Conservation (phyloP, 352 stramenopile species). For the Aphanomyces astaci region DNA sequence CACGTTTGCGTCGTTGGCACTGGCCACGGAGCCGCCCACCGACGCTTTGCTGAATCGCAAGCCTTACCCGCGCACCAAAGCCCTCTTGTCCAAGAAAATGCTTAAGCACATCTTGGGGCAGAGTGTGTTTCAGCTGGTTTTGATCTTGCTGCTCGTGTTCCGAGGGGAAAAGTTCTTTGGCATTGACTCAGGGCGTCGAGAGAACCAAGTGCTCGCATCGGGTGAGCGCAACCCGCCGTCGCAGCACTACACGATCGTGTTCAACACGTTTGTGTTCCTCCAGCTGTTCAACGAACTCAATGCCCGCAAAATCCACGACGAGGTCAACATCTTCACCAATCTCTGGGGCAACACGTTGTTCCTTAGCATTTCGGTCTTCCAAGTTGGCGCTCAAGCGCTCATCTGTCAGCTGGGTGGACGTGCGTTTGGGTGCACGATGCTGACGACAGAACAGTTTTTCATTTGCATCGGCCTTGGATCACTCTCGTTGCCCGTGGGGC, state of each 20-base stretch:
- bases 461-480: slow-evolving; percentile 54
- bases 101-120: slow-evolving; percentile 91
- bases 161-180: slow-evolving; percentile 44
- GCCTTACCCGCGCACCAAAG: slow-evolving; percentile 84
- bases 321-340: slow-evolving; percentile 91
- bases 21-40: too few relatives aligned
- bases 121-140: slow-evolving; percentile 81
- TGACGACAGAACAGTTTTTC: slow-evolving; percentile 42
- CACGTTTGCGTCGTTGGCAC: too few relatives aligned
- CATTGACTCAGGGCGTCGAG: slow-evolving; percentile 34
- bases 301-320: slow-evolving; percentile 50
- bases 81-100: slow-evolving; percentile 91
- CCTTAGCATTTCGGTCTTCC: slow-evolving; percentile 84
- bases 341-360: slow-evolving; percentile 89
- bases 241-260: slow-evolving; percentile 81
- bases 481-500: slow-evolving; percentile 39
- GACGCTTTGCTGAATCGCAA: slow-evolving; percentile 79
- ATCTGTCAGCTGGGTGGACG: slow-evolving; percentile 91
- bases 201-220: slow-evolving; percentile 28
- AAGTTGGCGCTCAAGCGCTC: slow-evolving; percentile 88
- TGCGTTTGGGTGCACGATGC: slow-evolving; percentile 53
- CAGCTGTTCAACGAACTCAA: slow-evolving; percentile 47
- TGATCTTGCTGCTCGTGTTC: slow-evolving; percentile 84
- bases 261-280: slow-evolving; percentile 88
- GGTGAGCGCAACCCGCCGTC: slow-evolving; percentile 23